Evolutionary conservation across 2,329 filamentous ascomycete genomes (phyloP), one percentile per base, ranked within the genome.

Genomic region (Ceratocystis smalleyi): DNA sequence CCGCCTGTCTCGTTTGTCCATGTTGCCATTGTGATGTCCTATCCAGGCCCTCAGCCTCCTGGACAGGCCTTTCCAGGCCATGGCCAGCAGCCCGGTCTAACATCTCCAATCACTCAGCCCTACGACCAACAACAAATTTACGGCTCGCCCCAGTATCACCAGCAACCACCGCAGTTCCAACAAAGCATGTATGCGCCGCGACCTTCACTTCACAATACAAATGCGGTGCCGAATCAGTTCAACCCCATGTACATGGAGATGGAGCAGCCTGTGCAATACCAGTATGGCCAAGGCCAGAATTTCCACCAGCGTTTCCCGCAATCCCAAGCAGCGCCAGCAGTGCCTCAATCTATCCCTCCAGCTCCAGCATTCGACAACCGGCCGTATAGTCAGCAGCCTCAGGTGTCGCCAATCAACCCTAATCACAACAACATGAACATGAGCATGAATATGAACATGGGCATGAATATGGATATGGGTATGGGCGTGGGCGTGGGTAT

Each of bases 341-440:
- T 54, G 51, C 40, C 62, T 27, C 62, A 63, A 57, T 27, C 54
- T 40, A 43, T 43, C n/a, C 30, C 35, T 43, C 43, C 27, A 7
- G 54, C 60, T 5, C 40, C 60, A 19, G 43, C 64, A 27, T 64
- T 62, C 24, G 62, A 64, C 19, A 59, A 19, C 45, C 71, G 72
- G 57, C 77, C 75, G 55, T 72, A 75, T 19, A 69, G 71, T 43
- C 72, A 73, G 49, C 72, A 75, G 59, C 71, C 73, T 30, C 73
- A 71, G 35, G 49, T 62, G 59, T 40, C 35, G 35, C 24, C 43
- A 10, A 19, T 65, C 15, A 54, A 17, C 68, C 69, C 45, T 24
- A 51, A 51, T 12, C 54, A 57, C 27, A 66, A 68, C 60, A 74
- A 63, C 68, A 74, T 70, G 68, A 67, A 65, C 71, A 70, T 40